A percentile compares a stretch with the other conserved stretches of the same genome.
Evolutionary conservation across 768 basidiomycete genomes (phyloP).

Genomic region (Mycena rebaudengoi): DNA sequence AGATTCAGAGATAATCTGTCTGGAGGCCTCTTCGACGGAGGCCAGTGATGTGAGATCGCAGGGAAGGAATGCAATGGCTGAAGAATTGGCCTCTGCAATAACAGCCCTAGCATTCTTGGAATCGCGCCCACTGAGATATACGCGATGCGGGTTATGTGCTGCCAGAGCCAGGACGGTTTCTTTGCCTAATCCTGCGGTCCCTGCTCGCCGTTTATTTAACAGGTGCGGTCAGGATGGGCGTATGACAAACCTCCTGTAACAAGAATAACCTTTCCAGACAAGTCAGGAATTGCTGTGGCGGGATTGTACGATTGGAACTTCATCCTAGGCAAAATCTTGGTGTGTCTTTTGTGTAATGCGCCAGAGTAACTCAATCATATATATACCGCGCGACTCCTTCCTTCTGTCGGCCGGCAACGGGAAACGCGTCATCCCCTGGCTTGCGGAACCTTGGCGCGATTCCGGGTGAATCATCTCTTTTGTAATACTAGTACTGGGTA

Average conservation of each 20-base stretch:
- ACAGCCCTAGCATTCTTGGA: neutral
- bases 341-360: no score
- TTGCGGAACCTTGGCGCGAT: no score
- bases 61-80: constrained; percentile 4
- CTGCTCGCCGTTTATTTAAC: neutral
- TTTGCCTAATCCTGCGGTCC: constrained; percentile 23
- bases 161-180: constrained; percentile 15
- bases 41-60: constrained; percentile 21
- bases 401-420: no score
- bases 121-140: constrained; percentile 26
- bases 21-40: constrained; percentile 8
- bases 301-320: constrained; percentile 22
- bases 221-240: neutral
- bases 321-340: no score
- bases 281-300: constrained; percentile 17
- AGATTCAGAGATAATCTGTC: neutral
- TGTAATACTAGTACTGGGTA: no score
- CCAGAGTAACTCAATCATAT: no score
- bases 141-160: constrained; percentile 14
- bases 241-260: constrained; percentile 13
- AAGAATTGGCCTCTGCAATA: neutral
- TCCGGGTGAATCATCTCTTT: no score
- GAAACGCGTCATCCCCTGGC: no score
- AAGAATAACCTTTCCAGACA: constrained; percentile 19
- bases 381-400: no score